A percentile compares a stretch with the other conserved stretches of the same genome.
These are phyloP conservation scores for Alternaria gansuensis DNA, from an alignment of 2,329 filamentous ascomycete genomes.

Conservation along the genomic window DNA sequence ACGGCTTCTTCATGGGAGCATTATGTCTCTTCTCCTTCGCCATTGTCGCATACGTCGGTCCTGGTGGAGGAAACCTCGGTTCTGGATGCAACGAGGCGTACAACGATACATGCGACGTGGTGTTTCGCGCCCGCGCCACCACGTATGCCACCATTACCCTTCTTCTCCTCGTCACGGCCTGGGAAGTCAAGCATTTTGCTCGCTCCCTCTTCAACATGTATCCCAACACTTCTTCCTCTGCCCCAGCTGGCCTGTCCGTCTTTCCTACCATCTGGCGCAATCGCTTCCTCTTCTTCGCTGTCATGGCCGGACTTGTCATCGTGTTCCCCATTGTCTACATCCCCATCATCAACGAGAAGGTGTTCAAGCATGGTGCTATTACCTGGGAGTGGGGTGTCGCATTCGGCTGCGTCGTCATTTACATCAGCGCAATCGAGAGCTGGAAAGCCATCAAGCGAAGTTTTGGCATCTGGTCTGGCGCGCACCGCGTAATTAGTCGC, in stretches of 20 bases:
- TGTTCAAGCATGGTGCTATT: slow-evolving; percentile 57
- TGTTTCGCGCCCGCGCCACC: slow-evolving; percentile 57
- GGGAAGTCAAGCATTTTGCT: slow-evolving; percentile 59
- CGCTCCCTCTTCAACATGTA: slow-evolving; percentile 58
- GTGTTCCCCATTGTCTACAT: slow-evolving; percentile 59
- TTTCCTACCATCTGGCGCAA: slow-evolving; percentile 55
- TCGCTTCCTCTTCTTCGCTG: slow-evolving; percentile 57
- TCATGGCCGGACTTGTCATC: slow-evolving; percentile 53
- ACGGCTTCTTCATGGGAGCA: slow-evolving; percentile 57
- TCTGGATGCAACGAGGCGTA: slow-evolving; percentile 57
- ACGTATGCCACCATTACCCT: slow-evolving; percentile 58
- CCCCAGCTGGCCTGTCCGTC: slow-evolving; percentile 44
- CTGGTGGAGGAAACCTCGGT: slow-evolving; percentile 55
- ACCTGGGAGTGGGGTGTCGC: slow-evolving; percentile 60
- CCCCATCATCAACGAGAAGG: slow-evolving; percentile 56
- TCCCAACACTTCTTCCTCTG: slow-evolving; percentile 37
- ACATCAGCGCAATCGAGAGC: slow-evolving; percentile 54
- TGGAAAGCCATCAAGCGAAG: slow-evolving; percentile 59
- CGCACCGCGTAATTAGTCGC: slow-evolving; percentile 40
- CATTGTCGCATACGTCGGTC: slow-evolving; percentile 56
- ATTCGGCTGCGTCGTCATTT: slow-evolving; percentile 53
- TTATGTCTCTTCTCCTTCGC: slow-evolving; percentile 58
- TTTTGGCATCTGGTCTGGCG: slow-evolving; percentile 48
- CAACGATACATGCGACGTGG: slow-evolving; percentile 54
- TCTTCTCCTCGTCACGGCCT: slow-evolving; percentile 58